Conservation (phyloP, 169 alveolate species). For the Plasmodium fragile region DNA sequence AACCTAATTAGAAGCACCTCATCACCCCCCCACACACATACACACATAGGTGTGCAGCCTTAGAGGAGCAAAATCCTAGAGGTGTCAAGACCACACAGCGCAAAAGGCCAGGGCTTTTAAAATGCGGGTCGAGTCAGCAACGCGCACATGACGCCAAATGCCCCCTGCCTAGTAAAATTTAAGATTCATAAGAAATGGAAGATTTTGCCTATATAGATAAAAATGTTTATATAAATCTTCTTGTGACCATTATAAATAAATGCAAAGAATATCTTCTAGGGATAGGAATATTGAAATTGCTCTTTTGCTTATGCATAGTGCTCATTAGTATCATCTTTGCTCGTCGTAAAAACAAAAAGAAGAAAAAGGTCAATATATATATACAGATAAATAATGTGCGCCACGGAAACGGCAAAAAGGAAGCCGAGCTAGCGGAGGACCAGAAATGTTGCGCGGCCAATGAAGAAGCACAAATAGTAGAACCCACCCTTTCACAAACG, state of each 20-base stretch:
- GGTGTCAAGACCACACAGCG: not conserved
- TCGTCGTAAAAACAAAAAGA: conserved; percentile 51
- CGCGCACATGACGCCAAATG: not conserved
- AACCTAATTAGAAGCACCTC: not conserved
- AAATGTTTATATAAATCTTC: conserved; percentile 69
- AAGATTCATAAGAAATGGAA: conserved; percentile 62
- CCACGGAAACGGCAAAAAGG: not conserved
- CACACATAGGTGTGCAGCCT: not conserved
- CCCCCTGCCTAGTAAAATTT: not conserved
- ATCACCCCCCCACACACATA: not conserved
- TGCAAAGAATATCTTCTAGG: conserved; percentile 44
- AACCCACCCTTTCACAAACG: not conserved
- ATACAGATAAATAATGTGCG: conserved; percentile 29
- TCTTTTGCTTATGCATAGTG: conserved; percentile 58
- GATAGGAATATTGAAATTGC: conserved; percentile 32
- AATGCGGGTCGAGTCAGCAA: not conserved
- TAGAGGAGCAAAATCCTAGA: not conserved
- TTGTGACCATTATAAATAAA: conserved; percentile 25
- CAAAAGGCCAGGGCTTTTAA: not conserved
- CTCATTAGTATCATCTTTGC: conserved; percentile 49
- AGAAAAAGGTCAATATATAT: conserved; percentile 50
- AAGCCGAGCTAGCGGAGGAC: not conserved
- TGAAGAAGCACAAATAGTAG: conserved; percentile 8
- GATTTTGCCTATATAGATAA: conserved; percentile 68
- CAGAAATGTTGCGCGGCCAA: conserved; percentile 15